Base-by-base conservation (phyloP, 2,329 filamentous ascomycete genomes). In the Arthrocladium fulminans region DNA sequence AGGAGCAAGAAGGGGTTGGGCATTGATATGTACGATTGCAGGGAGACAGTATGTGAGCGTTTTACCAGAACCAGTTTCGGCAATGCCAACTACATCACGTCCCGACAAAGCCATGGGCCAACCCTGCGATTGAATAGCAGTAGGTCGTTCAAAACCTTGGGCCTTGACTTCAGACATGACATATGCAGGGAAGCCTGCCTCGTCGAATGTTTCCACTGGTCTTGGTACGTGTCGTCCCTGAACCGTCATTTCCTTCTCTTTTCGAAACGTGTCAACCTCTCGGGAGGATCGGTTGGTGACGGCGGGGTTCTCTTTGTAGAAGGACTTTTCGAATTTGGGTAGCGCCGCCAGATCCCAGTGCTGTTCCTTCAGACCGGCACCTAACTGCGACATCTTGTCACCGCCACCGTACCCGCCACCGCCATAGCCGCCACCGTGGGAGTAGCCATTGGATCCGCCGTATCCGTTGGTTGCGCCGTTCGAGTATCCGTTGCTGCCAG, bases 71-170 rank as follows among this genome's bases (percentile, higher is more conserved):
- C 92, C 92, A 51, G 92, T 98, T 77, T 98, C 92, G 62, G 92
- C 92, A 73, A 98, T 95, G 81, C 92, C 92, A 62, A 97, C 90
- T 52, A 97, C 90, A 67, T 98, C 92, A 60, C 92, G 90, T 73
- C 92, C 92, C 59, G 90, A 94, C 45, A 98, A 82, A 64, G 92
- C 89, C 92, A 97, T 97, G 54, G 92, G 92, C 92, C 92, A 97
- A 55, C 92, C 92, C 68, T 97, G 92, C 15, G 90, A 94, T 72
- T 98, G 92, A 68, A 98, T 97, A 55, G 92, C 84, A 35, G 92
- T 98, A 32, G 92, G 92, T 48, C 83, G 84, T 54, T 85, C 80
- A 71, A 98, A 98, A 38, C 92, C 92, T 72, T 97, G 90, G 20
- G 88, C 86, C 80, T 98, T 98, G 65, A 98, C 92, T 68, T 98